phyloP scores from a whole-genome alignment of 192 early-diverging fungal genomes.

The Entomortierella lignicola region DNA sequence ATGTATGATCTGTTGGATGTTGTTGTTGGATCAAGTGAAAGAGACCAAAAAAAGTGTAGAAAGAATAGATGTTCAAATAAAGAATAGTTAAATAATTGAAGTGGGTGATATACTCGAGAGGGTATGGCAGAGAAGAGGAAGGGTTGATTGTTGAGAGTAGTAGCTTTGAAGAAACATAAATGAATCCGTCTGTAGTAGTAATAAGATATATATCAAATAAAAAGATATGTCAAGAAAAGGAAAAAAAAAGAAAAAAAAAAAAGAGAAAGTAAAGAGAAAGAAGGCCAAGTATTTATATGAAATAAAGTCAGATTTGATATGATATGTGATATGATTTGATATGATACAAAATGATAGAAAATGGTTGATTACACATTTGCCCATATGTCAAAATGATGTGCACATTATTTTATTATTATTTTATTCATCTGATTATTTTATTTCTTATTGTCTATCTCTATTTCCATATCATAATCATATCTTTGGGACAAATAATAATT shows the following conservation, averaged over 20 bases:
- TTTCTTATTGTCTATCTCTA: too few species aligned
- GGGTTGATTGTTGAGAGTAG: constrained; percentile 5
- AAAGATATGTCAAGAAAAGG: background rate
- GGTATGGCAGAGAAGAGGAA: constrained; percentile 13
- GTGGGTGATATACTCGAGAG: constrained; percentile 14
- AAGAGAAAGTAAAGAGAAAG: background rate
- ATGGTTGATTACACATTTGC: background rate
- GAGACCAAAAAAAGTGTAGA: background rate
- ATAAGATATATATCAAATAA: background rate
- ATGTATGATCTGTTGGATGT: background rate
- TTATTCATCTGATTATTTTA: background rate
- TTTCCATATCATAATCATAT: background rate
- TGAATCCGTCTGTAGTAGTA: background rate
- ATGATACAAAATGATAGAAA: constrained; percentile 27
- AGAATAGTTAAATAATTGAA: constrained; percentile 15
- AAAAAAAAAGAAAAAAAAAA: too few species aligned
- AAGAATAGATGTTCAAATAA: constrained; percentile 2
- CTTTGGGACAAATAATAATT: background rate
- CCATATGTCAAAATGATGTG: constrained; percentile 13
- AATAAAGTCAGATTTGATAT: background rate
- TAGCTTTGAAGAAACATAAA: constrained; percentile 22
- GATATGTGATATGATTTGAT: background rate
- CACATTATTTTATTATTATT: too few species aligned
- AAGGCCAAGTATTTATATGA: constrained; percentile 18
- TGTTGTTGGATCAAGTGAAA: constrained; percentile 2